Conservation (phyloP, 2,329 filamentous ascomycete genomes). For the Pestalotiopsis sp. region DNA sequence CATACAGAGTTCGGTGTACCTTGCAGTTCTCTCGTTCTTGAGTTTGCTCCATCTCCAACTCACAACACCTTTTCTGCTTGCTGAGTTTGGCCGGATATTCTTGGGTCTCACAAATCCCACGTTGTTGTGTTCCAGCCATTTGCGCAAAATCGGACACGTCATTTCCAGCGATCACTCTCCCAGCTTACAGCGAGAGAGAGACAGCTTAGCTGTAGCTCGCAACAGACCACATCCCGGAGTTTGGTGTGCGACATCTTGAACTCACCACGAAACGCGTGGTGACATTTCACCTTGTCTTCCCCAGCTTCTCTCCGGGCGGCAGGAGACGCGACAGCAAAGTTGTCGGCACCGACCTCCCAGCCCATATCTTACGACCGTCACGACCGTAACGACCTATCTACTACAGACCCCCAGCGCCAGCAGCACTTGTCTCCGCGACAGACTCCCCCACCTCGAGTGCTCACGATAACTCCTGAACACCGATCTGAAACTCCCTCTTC, state of each 20-base stretch:
- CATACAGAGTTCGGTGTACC: slow-evolving; percentile 7
- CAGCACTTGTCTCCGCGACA: slow-evolving; percentile 38
- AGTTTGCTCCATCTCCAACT: slow-evolving; percentile 10
- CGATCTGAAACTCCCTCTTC: slow-evolving; percentile 49
- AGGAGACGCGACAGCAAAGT: slow-evolving; percentile 44
- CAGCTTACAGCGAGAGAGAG: slow-evolving; percentile 7
- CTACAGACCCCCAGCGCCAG: slow-evolving; percentile 45
- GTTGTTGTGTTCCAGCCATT: slow-evolving; percentile 6
- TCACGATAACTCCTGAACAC: slow-evolving; percentile 32
- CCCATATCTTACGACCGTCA: slow-evolving; percentile 54
- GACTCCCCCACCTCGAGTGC: slow-evolving; percentile 32
- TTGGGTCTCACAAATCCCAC: slow-evolving; percentile 14
- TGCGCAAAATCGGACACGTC: slow-evolving; percentile 15
- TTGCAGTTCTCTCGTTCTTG: slow-evolving; percentile 8
- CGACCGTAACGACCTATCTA: slow-evolving; percentile 53
- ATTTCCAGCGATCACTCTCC: slow-evolving; percentile 13
- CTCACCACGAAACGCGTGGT: slow-evolving; percentile 39
- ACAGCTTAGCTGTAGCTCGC: slow-evolving; percentile 8
- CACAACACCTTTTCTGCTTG: slow-evolving; percentile 3
- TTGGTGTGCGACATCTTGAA: slow-evolving; percentile 16
- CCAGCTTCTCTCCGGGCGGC: slow-evolving; percentile 37
- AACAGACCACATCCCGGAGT: slow-evolving; percentile 15
- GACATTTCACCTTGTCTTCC: slow-evolving; percentile 53
- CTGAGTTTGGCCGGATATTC: slow-evolving; percentile 12
- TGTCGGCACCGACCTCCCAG: slow-evolving; percentile 45